phyloP scores from a whole-genome alignment of 257 asterid genomes.

The Solanum bukasovii region DNA sequence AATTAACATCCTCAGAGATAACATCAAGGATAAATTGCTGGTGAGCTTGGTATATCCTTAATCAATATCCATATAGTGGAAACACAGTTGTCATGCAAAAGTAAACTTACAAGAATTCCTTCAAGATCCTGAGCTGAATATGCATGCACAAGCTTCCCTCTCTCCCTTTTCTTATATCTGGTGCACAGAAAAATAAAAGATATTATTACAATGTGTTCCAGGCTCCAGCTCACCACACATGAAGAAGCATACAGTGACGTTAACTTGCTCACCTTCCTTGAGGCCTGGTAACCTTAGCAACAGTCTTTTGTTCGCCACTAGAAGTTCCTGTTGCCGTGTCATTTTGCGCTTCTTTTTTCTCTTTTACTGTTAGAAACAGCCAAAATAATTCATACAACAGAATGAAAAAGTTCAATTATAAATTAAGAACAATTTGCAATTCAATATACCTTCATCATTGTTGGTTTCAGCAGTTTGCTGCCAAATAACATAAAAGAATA shows the following conservation, averaged over 20 bases:
- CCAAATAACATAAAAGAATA: conserved; percentile 5
- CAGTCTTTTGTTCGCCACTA: conserved; percentile 17
- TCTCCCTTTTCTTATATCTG: conserved; percentile 88
- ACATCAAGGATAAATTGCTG: neutral
- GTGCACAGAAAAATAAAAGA: neutral
- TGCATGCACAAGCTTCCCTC: conserved; percentile 62
- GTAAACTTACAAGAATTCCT: conserved; percentile 78
- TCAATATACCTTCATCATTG: conserved; percentile 43
- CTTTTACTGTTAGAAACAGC: conserved; percentile 5
- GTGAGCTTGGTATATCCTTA: neutral
- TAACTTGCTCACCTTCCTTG: conserved; percentile 73
- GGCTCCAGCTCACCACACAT: neutral
- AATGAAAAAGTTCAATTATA: neutral
- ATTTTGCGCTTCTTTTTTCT: conserved; percentile 17
- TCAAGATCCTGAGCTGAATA: conserved; percentile 89
- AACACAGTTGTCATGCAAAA: neutral
- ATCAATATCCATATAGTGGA: neutral
- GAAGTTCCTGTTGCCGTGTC: conserved; percentile 15
- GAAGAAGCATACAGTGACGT: neutral
- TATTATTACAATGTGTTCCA: neutral
- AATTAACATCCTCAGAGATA: neutral
- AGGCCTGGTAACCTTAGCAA: conserved; percentile 67
- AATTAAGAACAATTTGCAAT: neutral
- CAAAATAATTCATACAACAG: neutral
- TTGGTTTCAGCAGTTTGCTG: conserved; percentile 57